Evolutionary conservation across 805 yeast species (phyloP).

Genomic region (Cyberlindnera misumaiensis): DNA sequence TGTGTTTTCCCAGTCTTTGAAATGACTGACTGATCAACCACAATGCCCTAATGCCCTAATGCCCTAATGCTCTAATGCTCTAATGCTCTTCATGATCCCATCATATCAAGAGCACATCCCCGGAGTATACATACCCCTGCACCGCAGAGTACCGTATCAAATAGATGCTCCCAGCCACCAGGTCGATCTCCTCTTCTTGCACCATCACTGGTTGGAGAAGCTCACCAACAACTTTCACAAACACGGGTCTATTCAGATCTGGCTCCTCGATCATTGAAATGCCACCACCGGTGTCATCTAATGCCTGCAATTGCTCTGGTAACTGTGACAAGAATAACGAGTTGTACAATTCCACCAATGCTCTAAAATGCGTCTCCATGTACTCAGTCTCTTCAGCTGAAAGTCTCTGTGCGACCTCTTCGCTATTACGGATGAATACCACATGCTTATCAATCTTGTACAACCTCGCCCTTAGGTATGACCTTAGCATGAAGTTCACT

Average conservation of each 20-base stretch:
- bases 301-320: conserved; percentile 61
- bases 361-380: conserved; percentile 60
- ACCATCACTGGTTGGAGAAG: conserved; percentile 34
- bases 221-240: conserved; percentile 46
- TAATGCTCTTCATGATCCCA: not conserved
- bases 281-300: conserved; percentile 69
- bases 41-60: too few relatives aligned
- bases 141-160: conserved; percentile 62
- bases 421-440: conserved; percentile 46
- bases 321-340: conserved; percentile 57
- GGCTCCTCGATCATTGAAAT: conserved; percentile 77
- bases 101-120: conserved; percentile 37
- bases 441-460: conserved; percentile 66
- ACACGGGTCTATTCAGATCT: conserved; percentile 69
- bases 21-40: too few relatives aligned
- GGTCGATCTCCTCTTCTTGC: conserved; percentile 51
- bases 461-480: conserved; percentile 68
- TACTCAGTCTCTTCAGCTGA: conserved; percentile 58
- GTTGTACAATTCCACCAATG: conserved; percentile 60
- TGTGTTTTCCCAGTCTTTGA: too few relatives aligned
- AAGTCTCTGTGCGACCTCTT: conserved; percentile 33
- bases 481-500: conserved; percentile 70
- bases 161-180: conserved; percentile 61
- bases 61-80: too few relatives aligned
- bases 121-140: conserved; percentile 31